phyloP scores from a whole-genome alignment of 441 rosid genomes.

The Mallotus japonicus region DNA sequence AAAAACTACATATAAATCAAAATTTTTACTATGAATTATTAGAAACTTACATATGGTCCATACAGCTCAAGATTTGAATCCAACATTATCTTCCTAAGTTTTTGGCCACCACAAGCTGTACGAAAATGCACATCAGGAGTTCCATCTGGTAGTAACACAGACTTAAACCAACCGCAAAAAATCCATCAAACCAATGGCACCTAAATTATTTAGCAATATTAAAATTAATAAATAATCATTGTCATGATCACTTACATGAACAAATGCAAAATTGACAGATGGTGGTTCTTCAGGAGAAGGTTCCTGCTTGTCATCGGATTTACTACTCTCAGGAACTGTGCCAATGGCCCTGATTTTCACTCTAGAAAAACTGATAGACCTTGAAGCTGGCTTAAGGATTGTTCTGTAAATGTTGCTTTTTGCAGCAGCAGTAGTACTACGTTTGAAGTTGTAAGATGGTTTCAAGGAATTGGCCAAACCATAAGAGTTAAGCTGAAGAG shows the following conservation, averaged over 20 bases:
- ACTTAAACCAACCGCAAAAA: slow-evolving; percentile 32
- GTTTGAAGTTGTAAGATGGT: slow-evolving; percentile 22
- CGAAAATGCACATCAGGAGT: slow-evolving; percentile 81
- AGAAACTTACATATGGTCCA: slow-evolving; percentile 77
- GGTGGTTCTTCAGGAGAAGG: slow-evolving; percentile 46
- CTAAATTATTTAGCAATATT: too few species aligned
- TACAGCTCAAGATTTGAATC: slow-evolving; percentile 72
- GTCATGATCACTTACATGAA: slow-evolving; percentile 55
- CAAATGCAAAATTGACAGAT: slow-evolving; percentile 62
- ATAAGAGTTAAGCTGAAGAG: slow-evolving; percentile 48
- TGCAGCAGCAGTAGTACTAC: not conserved
- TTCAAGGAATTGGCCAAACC: slow-evolving; percentile 36
- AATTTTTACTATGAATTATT: too few species aligned
- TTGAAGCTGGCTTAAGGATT: slow-evolving; percentile 24
- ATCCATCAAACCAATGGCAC: too few species aligned
- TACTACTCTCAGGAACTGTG: slow-evolving; percentile 40
- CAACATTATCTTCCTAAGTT: slow-evolving; percentile 84
- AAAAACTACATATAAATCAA: too few species aligned
- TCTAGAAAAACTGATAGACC: slow-evolving; percentile 24
- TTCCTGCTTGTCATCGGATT: slow-evolving; percentile 29
- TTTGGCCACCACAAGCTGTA: slow-evolving; percentile 68
- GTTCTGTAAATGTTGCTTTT: slow-evolving; percentile 18
- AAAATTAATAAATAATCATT: too few species aligned
- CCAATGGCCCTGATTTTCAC: slow-evolving; percentile 46
- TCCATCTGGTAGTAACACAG: slow-evolving; percentile 84